Conservation (phyloP, 2,329 filamentous ascomycete genomes). For the Cladosporium sp. region DNA sequence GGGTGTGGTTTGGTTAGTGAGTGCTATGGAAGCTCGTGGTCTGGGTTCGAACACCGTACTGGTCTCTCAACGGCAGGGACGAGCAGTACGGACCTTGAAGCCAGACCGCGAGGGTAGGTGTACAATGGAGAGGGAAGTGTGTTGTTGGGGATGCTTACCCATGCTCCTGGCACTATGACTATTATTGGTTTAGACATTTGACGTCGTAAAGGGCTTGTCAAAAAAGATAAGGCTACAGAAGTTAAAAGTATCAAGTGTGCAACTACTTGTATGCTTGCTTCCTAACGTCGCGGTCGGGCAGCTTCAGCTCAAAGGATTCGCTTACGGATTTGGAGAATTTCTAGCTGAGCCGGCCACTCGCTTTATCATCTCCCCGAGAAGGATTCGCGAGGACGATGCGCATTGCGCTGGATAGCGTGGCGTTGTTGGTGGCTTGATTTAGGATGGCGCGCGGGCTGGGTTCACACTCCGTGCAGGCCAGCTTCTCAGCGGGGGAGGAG, state of each 20-base stretch:
- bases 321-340: not conserved
- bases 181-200: constrained; percentile 23
- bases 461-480: not conserved
- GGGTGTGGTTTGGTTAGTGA: not conserved
- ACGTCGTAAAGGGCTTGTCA: not conserved
- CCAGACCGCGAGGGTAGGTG: no score
- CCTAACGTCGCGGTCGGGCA: not conserved
- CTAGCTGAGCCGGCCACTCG: not conserved
- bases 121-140: not conserved
- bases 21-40: not conserved
- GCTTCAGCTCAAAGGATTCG: not conserved
- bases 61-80: no score
- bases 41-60: no score
- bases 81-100: no score
- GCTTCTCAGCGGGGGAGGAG: not conserved
- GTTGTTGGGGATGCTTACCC: constrained; percentile 8
- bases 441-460: no score
- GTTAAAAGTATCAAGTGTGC: not conserved
- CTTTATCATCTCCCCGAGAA: not conserved
- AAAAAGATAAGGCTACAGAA: not conserved
- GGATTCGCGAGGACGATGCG: not conserved
- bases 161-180: constrained; percentile 24
- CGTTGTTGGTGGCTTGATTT: not conserved
- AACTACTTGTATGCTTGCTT: not conserved
- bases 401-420: not conserved